Conservation (phyloP, 2,329 filamentous ascomycete species). For the Ustulina deusta region DNA sequence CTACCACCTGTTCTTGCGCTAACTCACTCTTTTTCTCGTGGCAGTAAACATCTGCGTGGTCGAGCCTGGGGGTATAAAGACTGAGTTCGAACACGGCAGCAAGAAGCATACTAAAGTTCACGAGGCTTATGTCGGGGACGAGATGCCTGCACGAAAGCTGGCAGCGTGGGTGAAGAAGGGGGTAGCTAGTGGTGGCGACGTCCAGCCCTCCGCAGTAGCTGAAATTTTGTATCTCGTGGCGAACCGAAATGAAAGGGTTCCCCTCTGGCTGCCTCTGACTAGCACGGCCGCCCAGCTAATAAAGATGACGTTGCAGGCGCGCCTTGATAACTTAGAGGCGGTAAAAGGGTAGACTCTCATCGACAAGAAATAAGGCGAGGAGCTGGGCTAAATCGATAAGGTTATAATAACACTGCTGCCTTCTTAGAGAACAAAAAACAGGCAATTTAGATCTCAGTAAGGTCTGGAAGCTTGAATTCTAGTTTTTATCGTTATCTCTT, state of each 20-base stretch:
- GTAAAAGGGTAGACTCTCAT: conserved; percentile 31
- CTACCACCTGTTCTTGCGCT: neutral
- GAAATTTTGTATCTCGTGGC: conserved; percentile 28
- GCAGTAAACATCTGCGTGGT: conserved; percentile 37
- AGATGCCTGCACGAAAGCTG: conserved; percentile 36
- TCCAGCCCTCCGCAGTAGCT: conserved; percentile 30
- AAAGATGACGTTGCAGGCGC: conserved; percentile 35
- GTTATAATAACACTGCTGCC: too few relatives aligned
- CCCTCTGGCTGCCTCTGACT: conserved; percentile 35
- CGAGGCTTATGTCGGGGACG: conserved; percentile 27
- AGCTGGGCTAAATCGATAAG: too few relatives aligned
- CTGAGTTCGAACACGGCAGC: conserved; percentile 35
- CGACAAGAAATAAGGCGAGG: conserved; percentile 20
- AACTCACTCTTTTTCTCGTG: neutral
- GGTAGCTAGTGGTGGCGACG: conserved; percentile 14
- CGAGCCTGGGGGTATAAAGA: conserved; percentile 37
- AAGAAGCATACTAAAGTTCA: conserved; percentile 33
- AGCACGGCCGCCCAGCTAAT: conserved; percentile 26
- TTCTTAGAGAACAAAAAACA: too few relatives aligned
- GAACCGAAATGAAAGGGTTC: conserved; percentile 30
- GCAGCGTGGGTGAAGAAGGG: conserved; percentile 35
- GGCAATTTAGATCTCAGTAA: too few relatives aligned
- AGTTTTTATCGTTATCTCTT: too few relatives aligned
- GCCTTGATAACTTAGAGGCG: conserved; percentile 34
- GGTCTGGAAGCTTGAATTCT: too few relatives aligned